A percentile compares a stretch with the other conserved stretches of the same genome.
Evolutionary conservation across 768 basidiomycete genomes (phyloP).

Genomic region (Lentinula raphanica): DNA sequence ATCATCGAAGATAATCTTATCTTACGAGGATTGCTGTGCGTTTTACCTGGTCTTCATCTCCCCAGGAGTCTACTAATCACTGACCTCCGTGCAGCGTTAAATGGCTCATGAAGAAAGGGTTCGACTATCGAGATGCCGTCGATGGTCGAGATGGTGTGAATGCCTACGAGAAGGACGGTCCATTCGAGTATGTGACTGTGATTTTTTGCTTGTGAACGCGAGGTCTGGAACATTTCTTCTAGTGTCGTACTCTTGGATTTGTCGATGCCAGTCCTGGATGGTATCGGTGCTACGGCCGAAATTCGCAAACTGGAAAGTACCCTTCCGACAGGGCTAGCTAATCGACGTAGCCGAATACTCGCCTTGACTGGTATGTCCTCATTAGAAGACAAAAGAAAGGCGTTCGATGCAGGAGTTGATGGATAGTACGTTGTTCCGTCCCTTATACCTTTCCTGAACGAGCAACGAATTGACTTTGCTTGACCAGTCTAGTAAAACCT

Average conservation of each 20-base stretch:
- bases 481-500: constrained; percentile 80
- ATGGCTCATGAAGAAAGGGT: constrained; percentile 76
- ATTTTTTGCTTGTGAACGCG: neutral
- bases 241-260: constrained; percentile 86
- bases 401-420: constrained; percentile 90
- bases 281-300: constrained; percentile 76
- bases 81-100: constrained; percentile 43
- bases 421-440: constrained; percentile 71
- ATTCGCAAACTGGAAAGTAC: constrained; percentile 71
- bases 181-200: constrained; percentile 74
- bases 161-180: constrained; percentile 63
- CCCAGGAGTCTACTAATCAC: too few relatives aligned
- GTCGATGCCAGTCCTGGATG: constrained; percentile 93
- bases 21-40: constrained; percentile 76
- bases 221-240: constrained; percentile 8
- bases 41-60: constrained; percentile 18
- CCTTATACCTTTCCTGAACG: neutral
- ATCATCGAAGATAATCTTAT: constrained; percentile 91
- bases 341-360: constrained; percentile 52
- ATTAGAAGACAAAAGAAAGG: constrained; percentile 83
- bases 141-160: constrained; percentile 85
- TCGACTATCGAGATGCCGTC: constrained; percentile 70
- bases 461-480: neutral
- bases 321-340: constrained; percentile 18
- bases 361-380: constrained; percentile 94